These are phyloP conservation scores for Imleria badia DNA, from an alignment of 768 basidiomycete genomes.

Conservation along the genomic window DNA sequence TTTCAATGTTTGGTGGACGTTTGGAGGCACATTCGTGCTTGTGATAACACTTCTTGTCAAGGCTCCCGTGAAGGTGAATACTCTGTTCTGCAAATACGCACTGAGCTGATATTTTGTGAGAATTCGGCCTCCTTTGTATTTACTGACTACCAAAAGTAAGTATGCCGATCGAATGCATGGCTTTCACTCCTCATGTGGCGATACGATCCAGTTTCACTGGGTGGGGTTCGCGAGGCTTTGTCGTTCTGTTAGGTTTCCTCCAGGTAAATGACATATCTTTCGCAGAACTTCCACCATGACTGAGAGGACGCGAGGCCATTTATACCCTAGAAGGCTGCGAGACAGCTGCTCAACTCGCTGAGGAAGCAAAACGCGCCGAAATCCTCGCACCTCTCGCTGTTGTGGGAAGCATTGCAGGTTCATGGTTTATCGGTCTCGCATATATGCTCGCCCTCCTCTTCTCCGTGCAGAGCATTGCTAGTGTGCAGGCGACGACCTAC, in stretches of 20 bases:
- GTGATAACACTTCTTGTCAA: slow-evolving; percentile 57
- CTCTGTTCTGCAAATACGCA: background rate
- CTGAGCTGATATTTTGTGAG: slow-evolving; percentile 27
- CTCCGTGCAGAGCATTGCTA: slow-evolving; percentile 51
- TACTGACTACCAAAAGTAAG: slow-evolving; percentile 55
- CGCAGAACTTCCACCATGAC: background rate
- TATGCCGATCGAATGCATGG: background rate
- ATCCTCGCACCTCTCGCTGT: slow-evolving; percentile 57
- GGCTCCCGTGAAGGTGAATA: slow-evolving; percentile 48
- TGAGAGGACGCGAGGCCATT: slow-evolving; percentile 39
- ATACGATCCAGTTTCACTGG: slow-evolving; percentile 48
- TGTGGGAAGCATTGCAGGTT: slow-evolving; percentile 54
- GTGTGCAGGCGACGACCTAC: slow-evolving; percentile 47
- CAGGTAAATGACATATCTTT: slow-evolving; percentile 12
- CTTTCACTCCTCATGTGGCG: background rate
- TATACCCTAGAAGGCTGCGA: slow-evolving; percentile 64
- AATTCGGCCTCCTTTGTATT: slow-evolving; percentile 55
- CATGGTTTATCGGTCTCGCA: slow-evolving; percentile 54
- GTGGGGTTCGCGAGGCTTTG: slow-evolving; percentile 52
- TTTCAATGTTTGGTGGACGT: slow-evolving; percentile 61
- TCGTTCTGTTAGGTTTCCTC: slow-evolving; percentile 55
- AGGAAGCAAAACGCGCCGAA: slow-evolving; percentile 56
- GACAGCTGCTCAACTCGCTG: slow-evolving; percentile 63
- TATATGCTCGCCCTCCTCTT: slow-evolving; percentile 62
- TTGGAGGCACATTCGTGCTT: slow-evolving; percentile 57